Evolutionary conservation across 352 stramenopile species (phyloP), one percentile per base, ranked within the genome.

Genomic region (Pythium guiyangense): DNA sequence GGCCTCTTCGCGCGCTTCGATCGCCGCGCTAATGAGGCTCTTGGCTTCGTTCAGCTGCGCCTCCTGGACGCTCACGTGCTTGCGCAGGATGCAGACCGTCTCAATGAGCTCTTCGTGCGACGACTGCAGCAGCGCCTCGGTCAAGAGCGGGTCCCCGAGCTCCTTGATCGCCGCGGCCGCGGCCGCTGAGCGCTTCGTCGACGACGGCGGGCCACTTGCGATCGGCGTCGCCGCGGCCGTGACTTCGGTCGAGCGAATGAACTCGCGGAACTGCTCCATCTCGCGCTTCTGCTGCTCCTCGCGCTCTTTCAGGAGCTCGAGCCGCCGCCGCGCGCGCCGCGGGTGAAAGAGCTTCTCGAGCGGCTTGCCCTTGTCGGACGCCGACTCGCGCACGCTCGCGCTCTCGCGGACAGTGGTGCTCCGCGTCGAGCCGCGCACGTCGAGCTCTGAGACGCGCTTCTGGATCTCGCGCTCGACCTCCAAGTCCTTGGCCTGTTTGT

Each of bases 181-280:
- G 2, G 54, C 69, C n/a, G 42, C 42, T 2, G 37, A 39, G 26
- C 63, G 49, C 47, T 67, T 57, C 5, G 54, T 51, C 27, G 69
- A 18, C 15, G 62, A 34, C 35, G 54, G 69, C 12, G 71, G 53
- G 27, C 15, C 39, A 14, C 6, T 45, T 14, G 39, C 48, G 45
- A 67, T 54, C 8, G 56, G 55, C 22, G 69, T 22, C 18, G 62
- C 35, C 26, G 54, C 70, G 10, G 71, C 56, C 25, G 62, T 64
- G 59, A 70, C 72, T 52, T 92, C 82, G 5, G 82, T 90, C 11
- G 57, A 74, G 43, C 77, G 77, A 50, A 94, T 88, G 54, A 92
- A 91, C 62, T 88, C 79, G n/a, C 81, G 79, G 59, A 94, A 94
- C 57, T 94, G 81, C 62, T 94, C 81, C 81, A 94, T 90, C 62